phyloP scores from a whole-genome alignment of 2,329 filamentous ascomycete species.

The Orbilia quercus region DNA sequence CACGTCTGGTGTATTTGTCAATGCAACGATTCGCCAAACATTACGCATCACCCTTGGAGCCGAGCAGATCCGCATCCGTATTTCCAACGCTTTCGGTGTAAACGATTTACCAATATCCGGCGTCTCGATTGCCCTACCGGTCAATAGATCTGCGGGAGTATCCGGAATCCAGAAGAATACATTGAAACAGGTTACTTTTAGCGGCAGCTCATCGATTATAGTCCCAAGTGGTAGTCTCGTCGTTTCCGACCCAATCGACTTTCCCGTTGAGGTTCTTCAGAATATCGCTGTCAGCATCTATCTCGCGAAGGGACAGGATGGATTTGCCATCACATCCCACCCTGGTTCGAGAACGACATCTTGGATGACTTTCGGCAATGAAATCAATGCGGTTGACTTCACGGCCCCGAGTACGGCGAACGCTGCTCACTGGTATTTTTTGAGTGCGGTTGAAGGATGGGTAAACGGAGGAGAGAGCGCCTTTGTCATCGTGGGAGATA shows the following conservation, averaged over 20 bases:
- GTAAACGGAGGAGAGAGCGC: slow-evolving; percentile 64
- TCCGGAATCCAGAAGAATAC: slow-evolving; percentile 68
- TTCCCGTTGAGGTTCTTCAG: slow-evolving; percentile 67
- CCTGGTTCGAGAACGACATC: slow-evolving; percentile 74
- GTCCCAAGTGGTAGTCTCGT: slow-evolving; percentile 70
- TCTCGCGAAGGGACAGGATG: slow-evolving; percentile 69
- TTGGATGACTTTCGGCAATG: slow-evolving; percentile 71
- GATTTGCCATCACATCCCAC: slow-evolving; percentile 72
- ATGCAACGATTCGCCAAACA: slow-evolving; percentile 75
- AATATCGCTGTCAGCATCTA: slow-evolving; percentile 72
- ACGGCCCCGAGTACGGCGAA: slow-evolving; percentile 60
- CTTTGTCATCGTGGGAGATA: slow-evolving; percentile 72
- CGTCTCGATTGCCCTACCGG: slow-evolving; percentile 70
- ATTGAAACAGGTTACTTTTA: slow-evolving; percentile 70
- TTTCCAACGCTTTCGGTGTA: slow-evolving; percentile 74
- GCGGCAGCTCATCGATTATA: slow-evolving; percentile 67
- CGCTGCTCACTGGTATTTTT: slow-evolving; percentile 69
- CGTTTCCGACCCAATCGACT: slow-evolving; percentile 72
- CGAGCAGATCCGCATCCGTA: slow-evolving; percentile 70
- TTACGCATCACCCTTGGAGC: slow-evolving; percentile 71
- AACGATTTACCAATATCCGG: slow-evolving; percentile 71
- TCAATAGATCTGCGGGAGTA: slow-evolving; percentile 68
- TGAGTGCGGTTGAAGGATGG: slow-evolving; percentile 71
- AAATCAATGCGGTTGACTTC: slow-evolving; percentile 67
- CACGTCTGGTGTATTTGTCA: slow-evolving; percentile 67